A percentile compares a stretch with the other conserved stretches of the same genome.
Conservation (phyloP, 1,284 basidiomycete genomes). For the Ustilago lituana region DNA sequence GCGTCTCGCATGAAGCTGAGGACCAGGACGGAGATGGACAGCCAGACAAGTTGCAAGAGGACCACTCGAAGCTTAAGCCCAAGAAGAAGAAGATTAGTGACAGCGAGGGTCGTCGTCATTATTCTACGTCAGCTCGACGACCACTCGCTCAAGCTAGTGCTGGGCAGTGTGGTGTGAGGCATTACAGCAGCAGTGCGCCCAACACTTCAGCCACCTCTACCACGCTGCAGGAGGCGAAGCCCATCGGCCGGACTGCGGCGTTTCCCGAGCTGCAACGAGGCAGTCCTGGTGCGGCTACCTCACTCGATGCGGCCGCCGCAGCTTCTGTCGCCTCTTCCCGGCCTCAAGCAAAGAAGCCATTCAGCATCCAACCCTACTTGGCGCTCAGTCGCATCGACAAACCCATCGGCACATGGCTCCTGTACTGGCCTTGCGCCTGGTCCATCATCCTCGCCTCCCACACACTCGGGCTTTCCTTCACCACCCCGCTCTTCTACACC, state of each 20-base stretch:
- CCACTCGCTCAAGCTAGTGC: not conserved
- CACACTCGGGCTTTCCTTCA: constrained; percentile 41
- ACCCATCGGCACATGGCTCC: constrained; percentile 88
- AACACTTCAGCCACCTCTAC: not conserved
- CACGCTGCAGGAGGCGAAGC: not conserved
- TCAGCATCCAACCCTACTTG: constrained; percentile 75
- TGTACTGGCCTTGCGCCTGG: constrained; percentile 85
- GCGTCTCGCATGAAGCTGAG: constrained; percentile 32
- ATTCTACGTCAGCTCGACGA: constrained; percentile 14
- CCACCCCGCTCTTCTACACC: constrained; percentile 67
- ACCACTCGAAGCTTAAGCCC: constrained; percentile 38
- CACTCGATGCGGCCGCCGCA: not conserved
- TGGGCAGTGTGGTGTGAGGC: not conserved
- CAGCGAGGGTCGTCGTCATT: constrained; percentile 21
- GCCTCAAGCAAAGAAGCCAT: constrained; percentile 12
- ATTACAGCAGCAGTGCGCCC: constrained; percentile 17
- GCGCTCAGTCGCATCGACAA: constrained; percentile 90
- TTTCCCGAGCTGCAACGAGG: not conserved
- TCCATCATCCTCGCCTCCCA: constrained; percentile 65
- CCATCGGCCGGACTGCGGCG: not conserved
- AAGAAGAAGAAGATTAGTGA: constrained; percentile 26
- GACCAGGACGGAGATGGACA: constrained; percentile 52
- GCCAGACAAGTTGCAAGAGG: constrained; percentile 38
- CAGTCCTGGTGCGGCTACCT: not conserved
- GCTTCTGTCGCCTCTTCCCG: not conserved